Evolutionary conservation across 2,329 filamentous ascomycete species (phyloP).

Genomic region (Xylaria sp.): DNA sequence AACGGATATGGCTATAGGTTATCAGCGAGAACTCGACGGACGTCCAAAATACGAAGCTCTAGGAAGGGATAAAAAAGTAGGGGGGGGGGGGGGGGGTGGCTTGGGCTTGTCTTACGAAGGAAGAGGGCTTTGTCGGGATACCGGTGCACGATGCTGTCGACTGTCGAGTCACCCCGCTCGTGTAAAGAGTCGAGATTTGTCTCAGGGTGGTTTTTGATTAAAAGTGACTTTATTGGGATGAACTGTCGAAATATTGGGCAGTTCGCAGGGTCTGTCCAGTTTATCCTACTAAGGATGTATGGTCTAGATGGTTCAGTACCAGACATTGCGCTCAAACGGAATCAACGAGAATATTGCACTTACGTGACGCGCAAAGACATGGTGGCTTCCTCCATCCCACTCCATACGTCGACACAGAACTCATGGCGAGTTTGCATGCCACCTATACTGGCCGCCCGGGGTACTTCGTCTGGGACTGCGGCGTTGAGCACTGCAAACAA

Average conservation of each 20-base stretch:
- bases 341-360: constrained; percentile 32
- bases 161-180: constrained; percentile 61
- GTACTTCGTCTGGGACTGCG: constrained; percentile 57
- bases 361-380: constrained; percentile 66
- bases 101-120: constrained; percentile 52
- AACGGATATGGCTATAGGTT: constrained; percentile 56
- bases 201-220: constrained; percentile 60
- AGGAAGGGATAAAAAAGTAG: too few species aligned
- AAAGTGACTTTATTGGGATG: constrained; percentile 59
- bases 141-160: constrained; percentile 64
- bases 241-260: constrained; percentile 68
- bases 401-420: constrained; percentile 59
- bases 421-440: constrained; percentile 54
- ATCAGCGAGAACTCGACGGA: constrained; percentile 28
- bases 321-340: not conserved
- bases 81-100: too few species aligned
- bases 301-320: constrained; percentile 46
- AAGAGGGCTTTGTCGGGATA: constrained; percentile 69
- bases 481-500: constrained; percentile 55
- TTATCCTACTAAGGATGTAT: constrained; percentile 62
- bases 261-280: constrained; percentile 64
- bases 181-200: constrained; percentile 63
- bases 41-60: too few species aligned
- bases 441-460: constrained; percentile 39
- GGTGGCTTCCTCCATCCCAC: constrained; percentile 58